A percentile compares a stretch with the other conserved stretches of the same genome.
Conservation (phyloP, 2,329 filamentous ascomycete species). For the Sporothrix dimorphospora region DNA sequence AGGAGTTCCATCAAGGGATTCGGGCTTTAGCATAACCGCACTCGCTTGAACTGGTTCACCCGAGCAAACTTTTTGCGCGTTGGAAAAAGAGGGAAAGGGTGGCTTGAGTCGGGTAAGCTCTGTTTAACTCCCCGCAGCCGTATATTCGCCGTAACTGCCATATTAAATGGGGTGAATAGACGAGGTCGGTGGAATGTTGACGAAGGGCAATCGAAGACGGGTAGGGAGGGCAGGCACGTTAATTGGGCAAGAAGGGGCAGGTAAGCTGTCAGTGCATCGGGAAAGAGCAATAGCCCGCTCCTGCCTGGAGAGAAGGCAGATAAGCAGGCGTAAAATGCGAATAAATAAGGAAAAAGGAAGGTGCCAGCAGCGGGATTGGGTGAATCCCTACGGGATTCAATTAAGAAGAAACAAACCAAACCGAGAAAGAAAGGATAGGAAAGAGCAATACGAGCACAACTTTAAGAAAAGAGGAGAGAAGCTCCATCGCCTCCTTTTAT, state of each 20-base stretch:
- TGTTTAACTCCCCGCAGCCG: neutral
- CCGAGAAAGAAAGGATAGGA: too few species aligned
- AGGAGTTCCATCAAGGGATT: neutral
- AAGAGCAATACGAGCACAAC: neutral
- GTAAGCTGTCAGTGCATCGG: constrained; percentile 2
- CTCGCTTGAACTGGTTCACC: neutral
- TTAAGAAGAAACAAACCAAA: neutral
- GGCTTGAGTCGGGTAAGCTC: constrained; percentile 4
- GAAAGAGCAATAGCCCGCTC: constrained; percentile 13
- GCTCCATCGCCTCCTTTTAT: neutral
- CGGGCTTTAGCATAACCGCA: constrained; percentile 7
- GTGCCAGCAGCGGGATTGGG: neutral
- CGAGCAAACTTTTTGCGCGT: neutral
- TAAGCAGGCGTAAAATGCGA: neutral
- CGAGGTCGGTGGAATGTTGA: neutral
- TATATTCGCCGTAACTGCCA: constrained; percentile 6
- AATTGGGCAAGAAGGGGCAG: neutral
- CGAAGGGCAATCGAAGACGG: neutral
- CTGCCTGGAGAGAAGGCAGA: neutral
- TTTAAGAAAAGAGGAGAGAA: neutral
- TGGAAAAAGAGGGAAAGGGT: neutral
- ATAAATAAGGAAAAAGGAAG: neutral
- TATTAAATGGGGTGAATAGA: constrained; percentile 7
- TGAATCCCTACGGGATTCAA: neutral
- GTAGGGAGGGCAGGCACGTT: neutral